phyloP scores from a whole-genome alignment of 2,329 filamentous ascomycete genomes.

The Cordyceps javanica region DNA sequence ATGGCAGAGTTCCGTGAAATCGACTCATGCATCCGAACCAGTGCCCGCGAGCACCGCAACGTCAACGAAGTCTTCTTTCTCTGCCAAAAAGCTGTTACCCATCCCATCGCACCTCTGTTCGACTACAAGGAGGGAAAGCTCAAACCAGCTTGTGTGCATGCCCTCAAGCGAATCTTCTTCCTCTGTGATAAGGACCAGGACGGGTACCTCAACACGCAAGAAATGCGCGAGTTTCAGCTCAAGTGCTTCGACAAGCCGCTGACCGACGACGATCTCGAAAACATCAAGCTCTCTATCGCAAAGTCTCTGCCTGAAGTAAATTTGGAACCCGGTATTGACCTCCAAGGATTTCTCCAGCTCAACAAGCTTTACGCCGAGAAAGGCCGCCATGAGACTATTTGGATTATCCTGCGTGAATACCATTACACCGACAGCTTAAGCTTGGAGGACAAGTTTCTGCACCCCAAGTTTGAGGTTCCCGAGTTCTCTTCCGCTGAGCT shows the following conservation, averaged over 20 bases:
- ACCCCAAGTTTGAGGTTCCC: conserved; percentile 90
- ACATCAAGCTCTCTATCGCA: conserved; percentile 83
- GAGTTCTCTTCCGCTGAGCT: conserved; percentile 89
- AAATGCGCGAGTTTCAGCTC: conserved; percentile 84
- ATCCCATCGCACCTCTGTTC: conserved; percentile 92
- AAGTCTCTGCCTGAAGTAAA: conserved; percentile 59
- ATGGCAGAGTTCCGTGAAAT: conserved; percentile 99
- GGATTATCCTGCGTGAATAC: conserved; percentile 92
- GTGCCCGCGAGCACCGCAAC: conserved; percentile 84
- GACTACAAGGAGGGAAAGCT: conserved; percentile 88
- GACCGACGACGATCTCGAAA: conserved; percentile 72
- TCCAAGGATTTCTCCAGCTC: conserved; percentile 76
- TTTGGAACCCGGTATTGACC: conserved; percentile 67
- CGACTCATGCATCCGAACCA: conserved; percentile 93
- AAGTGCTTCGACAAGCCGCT: conserved; percentile 90
- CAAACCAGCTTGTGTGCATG: conserved; percentile 83
- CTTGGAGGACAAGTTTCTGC: conserved; percentile 82
- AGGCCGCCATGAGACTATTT: conserved; percentile 94
- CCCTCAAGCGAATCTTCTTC: conserved; percentile 87
- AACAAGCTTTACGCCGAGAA: conserved; percentile 98
- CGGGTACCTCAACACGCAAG: conserved; percentile 80
- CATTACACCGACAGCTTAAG: conserved; percentile 95
- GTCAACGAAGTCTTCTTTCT: conserved; percentile 97
- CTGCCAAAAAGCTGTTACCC: conserved; percentile 95
- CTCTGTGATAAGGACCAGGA: conserved; percentile 96